These are phyloP conservation scores for Myriosclerotinia scirpicola DNA, from an alignment of 2,329 filamentous ascomycete species.

Conservation along the genomic window DNA sequence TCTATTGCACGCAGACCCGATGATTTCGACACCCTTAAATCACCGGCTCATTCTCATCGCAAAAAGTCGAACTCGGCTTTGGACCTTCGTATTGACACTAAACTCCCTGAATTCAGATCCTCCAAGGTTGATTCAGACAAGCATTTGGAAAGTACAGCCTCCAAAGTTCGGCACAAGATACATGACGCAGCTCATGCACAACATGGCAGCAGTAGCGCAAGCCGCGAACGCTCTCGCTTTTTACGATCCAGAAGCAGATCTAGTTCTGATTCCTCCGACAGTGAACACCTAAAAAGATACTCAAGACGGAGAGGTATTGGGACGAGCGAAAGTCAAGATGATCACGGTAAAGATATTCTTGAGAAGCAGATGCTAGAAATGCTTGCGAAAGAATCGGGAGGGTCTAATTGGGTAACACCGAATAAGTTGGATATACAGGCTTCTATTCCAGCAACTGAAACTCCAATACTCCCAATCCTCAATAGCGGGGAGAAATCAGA, in stretches of 20 bases:
- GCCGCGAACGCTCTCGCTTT: constrained; percentile 54
- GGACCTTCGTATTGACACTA: constrained; percentile 39
- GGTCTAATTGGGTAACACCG: constrained; percentile 23
- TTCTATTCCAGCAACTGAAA: constrained; percentile 28
- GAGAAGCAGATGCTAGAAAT: constrained; percentile 64
- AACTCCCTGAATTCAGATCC: constrained; percentile 40
- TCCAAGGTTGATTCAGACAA: constrained; percentile 34
- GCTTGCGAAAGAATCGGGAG: constrained; percentile 54
- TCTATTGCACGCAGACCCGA: constrained; percentile 34
- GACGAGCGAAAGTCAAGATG: constrained; percentile 48
- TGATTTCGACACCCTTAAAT: constrained; percentile 28
- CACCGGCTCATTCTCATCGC: constrained; percentile 25
- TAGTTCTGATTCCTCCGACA: constrained; percentile 61
- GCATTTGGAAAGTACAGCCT: constrained; percentile 52
- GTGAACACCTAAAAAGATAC: constrained; percentile 45
- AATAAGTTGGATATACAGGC: constrained; percentile 27
- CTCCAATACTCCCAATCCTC: constrained; percentile 25
- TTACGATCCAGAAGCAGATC: constrained; percentile 54
- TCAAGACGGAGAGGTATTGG: constrained; percentile 45
- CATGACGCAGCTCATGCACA: constrained; percentile 50
- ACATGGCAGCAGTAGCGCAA: constrained; percentile 56
- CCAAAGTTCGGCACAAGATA: constrained; percentile 60
- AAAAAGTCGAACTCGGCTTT: constrained; percentile 26
- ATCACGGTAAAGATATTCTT: constrained; percentile 53
- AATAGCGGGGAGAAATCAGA: constrained; percentile 25